Percentiles rank a stretch among this genome's conserved stretches.
These are phyloP conservation scores for Fomitopsis pinicola DNA, from an alignment of 1,284 basidiomycete species.

Conservation along the genomic window DNA sequence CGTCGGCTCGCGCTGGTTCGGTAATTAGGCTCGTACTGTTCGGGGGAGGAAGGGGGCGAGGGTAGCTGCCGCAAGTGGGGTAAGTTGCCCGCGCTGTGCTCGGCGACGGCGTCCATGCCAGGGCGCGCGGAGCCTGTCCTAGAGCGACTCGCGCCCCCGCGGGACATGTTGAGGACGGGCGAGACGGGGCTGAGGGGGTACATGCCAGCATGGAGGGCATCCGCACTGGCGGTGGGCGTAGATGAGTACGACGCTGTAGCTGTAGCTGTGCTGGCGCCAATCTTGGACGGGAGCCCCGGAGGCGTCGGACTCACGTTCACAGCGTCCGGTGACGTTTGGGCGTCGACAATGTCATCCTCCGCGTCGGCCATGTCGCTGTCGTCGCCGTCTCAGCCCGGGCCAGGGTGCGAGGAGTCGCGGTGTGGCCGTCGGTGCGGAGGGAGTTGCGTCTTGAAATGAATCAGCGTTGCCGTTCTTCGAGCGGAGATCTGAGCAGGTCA, in stretches of 20 bases:
- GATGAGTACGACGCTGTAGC: conserved; percentile 16
- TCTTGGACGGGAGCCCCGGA: conserved; percentile 22
- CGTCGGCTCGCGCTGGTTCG: conserved; percentile 9
- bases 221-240: conserved; percentile 7
- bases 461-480: conserved; percentile 17
- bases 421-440: conserved; percentile 11
- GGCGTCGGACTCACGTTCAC: conserved; percentile 21
- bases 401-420: conserved; percentile 15
- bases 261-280: conserved; percentile 13
- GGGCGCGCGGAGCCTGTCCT: conserved; percentile 9
- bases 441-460: conserved; percentile 13
- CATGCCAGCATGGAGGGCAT: conserved; percentile 6
- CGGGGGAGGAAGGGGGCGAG: conserved; percentile 27
- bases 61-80: conserved; percentile 25
- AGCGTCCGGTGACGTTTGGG: conserved; percentile 17
- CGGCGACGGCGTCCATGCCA: conserved; percentile 23
- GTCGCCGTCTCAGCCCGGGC: not conserved
- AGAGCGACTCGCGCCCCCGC: conserved; percentile 7
- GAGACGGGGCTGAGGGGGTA: conserved; percentile 8
- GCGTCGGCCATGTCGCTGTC: not conserved
- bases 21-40: conserved; percentile 14
- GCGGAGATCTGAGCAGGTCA: conserved; percentile 26
- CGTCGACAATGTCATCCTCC: conserved; percentile 12
- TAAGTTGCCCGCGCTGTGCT: conserved; percentile 12
- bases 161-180: conserved; percentile 3